Evolutionary conservation across 2,329 filamentous ascomycete genomes (phyloP), one percentile per base, ranked within the genome.

Genomic region (Alternaria sp.): DNA sequence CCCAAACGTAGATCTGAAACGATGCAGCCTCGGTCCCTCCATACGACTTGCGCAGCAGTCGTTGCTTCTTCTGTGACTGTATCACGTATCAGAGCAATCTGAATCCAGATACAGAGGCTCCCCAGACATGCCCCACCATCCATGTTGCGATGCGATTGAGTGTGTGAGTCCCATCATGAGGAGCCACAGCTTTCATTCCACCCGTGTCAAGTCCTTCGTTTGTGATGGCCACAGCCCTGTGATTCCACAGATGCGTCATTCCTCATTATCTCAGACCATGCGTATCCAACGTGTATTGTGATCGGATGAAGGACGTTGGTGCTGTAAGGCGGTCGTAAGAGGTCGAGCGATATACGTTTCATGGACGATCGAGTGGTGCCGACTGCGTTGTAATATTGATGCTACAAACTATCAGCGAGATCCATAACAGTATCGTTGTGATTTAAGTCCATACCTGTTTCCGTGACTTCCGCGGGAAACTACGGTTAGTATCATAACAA

Each of bases 1-100:
- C 66, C 66, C 65, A 68, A 65, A 70, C 65, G 56, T 47, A 49
- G 43, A 38, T 56, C 62, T 72, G 72, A 75, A 75, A 75, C 71
- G 70, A 64, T 49, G 41, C 54, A 57, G 61, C 66, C 66, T 44
- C 39, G 24, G 20, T 22, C 34, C 24, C 49, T 30, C 24, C 39
- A 51, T 34, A 44, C 41, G 32, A 22, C 32, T 46, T 43, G 18
- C 30, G 52, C 52, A 22, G 47, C 52, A 48, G 12, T 8, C 22
- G 7, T 44, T 59, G 28, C 46, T 43, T 24, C 28, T 39, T 56
- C 44, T 32, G 46, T 4, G 12, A 20, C 41, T 2, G 32, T 46
- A 30, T 26, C 30, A 22, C 2, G 52, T 18, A 32, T 51, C 39
- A 26, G 8, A 36, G 18, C 22, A 12, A 42, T 44, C 28, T 36